phyloP scores from a whole-genome alignment of 2,329 filamentous ascomycete species.

The Truncatella angustata region DNA sequence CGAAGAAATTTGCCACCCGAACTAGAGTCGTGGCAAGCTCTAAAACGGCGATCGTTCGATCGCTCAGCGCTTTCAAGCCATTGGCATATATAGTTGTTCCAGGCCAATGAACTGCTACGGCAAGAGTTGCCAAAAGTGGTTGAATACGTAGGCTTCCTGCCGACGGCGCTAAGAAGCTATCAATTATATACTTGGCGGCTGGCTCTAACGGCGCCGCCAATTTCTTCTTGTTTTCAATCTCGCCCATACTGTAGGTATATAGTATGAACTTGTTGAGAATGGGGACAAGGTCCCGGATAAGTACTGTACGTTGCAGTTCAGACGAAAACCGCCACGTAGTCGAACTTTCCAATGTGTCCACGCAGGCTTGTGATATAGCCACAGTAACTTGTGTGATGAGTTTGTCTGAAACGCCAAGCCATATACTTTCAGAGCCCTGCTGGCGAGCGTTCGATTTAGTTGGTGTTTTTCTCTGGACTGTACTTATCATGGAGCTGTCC shows the following conservation, averaged over 20 bases:
- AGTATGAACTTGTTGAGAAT: conserved; percentile 70
- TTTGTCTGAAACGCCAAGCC: conserved; percentile 75
- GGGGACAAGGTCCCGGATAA: conserved; percentile 66
- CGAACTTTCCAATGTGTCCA: conserved; percentile 84
- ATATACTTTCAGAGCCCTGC: conserved; percentile 49
- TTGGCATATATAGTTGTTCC: conserved; percentile 62
- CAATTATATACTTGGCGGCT: conserved; percentile 73
- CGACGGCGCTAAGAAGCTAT: conserved; percentile 71
- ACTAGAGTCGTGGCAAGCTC: conserved; percentile 67
- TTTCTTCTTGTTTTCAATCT: conserved; percentile 43
- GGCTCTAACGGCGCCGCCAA: conserved; percentile 64
- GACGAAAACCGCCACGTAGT: conserved; percentile 80
- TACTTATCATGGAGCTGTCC: conserved; percentile 69
- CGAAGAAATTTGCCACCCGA: conserved; percentile 64
- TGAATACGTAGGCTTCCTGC: conserved; percentile 72
- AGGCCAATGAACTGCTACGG: conserved; percentile 58
- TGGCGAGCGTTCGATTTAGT: conserved; percentile 47
- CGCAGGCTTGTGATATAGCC: conserved; percentile 70
- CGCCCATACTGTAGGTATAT: conserved; percentile 74
- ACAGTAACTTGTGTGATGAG: conserved; percentile 69
- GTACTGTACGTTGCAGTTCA: conserved; percentile 63
- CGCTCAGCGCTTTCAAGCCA: conserved; percentile 52
- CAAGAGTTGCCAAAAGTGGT: conserved; percentile 70
- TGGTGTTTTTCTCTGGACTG: conserved; percentile 62
- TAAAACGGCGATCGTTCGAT: conserved; percentile 64